These are phyloP conservation scores for Chlorella sp. DNA, from an alignment of 139 green algal genomes.

Conservation along the genomic window DNA sequence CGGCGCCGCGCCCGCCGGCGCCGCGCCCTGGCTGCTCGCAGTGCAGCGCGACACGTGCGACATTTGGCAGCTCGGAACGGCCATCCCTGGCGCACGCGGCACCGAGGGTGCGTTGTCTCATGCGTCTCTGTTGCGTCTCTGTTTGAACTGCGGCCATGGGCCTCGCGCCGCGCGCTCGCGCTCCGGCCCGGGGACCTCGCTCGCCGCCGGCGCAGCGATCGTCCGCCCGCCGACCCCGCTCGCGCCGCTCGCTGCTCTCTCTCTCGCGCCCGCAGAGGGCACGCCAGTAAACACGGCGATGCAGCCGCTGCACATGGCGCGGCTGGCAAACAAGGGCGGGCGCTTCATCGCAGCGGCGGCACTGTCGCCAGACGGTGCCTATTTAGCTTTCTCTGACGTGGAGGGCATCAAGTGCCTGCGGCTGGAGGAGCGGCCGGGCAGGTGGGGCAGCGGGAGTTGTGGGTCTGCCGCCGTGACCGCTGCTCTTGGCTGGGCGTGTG, in stretches of 20 bases:
- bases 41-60: constrained; percentile 53
- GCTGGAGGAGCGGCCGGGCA: constrained; percentile 17
- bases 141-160: constrained; percentile 7
- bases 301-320: constrained; percentile 53
- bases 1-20: not conserved
- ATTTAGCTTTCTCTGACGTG: constrained; percentile 64
- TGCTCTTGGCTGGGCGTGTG: too few species aligned
- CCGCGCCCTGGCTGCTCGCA: constrained; percentile 43
- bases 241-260: too few species aligned
- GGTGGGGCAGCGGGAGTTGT: too few species aligned
- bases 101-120: too few species aligned
- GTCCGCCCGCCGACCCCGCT: too few species aligned
- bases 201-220: too few species aligned
- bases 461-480: too few species aligned
- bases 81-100: not conserved
- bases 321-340: constrained; percentile 39
- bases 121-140: too few species aligned
- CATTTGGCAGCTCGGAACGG: constrained; percentile 62
- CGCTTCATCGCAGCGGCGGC: constrained; percentile 51
- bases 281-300: constrained; percentile 45
- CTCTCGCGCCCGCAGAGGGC: constrained; percentile 36
- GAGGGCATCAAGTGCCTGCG: constrained; percentile 50
- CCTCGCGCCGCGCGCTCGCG: too few species aligned
- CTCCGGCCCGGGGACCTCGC: too few species aligned
- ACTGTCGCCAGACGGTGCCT: constrained; percentile 65